Conservation (phyloP, 129 eudicot species). For the Lactuca sativa region DNA sequence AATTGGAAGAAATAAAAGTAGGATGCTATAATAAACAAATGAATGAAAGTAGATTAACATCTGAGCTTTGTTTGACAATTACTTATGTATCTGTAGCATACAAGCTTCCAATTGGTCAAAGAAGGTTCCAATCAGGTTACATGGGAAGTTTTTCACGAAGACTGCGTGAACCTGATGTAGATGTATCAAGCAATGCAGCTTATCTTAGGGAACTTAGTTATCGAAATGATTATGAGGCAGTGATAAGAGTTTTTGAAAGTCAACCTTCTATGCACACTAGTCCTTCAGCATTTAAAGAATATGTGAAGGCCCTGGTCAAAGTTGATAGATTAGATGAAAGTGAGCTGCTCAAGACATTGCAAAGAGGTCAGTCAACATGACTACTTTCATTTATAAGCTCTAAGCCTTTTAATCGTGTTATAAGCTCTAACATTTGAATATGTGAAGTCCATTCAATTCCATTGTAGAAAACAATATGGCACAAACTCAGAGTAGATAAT, state of each 20-base stretch:
- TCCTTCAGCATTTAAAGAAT: constrained; percentile 83
- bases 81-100: constrained; percentile 28
- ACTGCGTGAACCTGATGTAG: constrained; percentile 44
- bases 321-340: constrained; percentile 82
- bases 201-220: constrained; percentile 64
- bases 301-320: constrained; percentile 82
- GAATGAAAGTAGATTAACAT: not conserved
- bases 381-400: constrained; percentile 10
- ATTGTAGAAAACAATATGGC: no score
- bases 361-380: constrained; percentile 62
- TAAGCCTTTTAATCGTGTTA: not conserved
- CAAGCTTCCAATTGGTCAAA: constrained; percentile 38
- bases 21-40: no score
- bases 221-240: constrained; percentile 82
- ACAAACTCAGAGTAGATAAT: no score
- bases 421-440: no score
- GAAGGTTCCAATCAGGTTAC: constrained; percentile 44
- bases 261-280: constrained; percentile 76
- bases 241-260: constrained; percentile 78
- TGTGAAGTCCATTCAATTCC: no score
- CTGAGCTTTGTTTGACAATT: not conserved
- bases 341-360: constrained; percentile 74
- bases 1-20: not conserved
- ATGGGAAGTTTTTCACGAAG: constrained; percentile 37
- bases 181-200: constrained; percentile 48